These are phyloP conservation scores for Paramecium biaurelia DNA, from an alignment of 73 alveolate species.

Conservation along the genomic window DNA sequence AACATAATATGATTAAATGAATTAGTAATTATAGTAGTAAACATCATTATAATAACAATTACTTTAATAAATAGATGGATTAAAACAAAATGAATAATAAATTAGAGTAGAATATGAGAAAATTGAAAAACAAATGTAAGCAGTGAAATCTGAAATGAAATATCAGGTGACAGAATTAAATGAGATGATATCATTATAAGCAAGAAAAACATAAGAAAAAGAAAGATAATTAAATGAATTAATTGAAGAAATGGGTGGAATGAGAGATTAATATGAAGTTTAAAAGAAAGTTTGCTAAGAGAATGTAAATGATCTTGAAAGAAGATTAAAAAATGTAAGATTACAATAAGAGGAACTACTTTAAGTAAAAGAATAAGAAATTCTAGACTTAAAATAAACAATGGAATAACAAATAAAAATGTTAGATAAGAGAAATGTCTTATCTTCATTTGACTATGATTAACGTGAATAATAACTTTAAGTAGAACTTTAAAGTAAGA, in stretches of 20 bases:
- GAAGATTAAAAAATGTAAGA: conserved; percentile 23
- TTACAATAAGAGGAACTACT: neutral
- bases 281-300: neutral
- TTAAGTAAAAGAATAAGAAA: neutral
- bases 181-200: neutral
- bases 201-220: conserved; percentile 24
- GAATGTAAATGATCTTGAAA: conserved; percentile 31
- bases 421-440: neutral
- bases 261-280: conserved; percentile 39
- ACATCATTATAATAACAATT: neutral
- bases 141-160: neutral
- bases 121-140: neutral
- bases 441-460: neutral
- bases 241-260: conserved; percentile 34
- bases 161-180: neutral
- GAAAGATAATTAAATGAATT: neutral
- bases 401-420: conserved; percentile 39
- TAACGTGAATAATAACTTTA: neutral
- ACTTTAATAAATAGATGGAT: neutral
- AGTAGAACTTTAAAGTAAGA: neutral
- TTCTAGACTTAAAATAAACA: neutral
- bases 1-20: neutral
- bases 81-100: neutral
- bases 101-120: neutral
- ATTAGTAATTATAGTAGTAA: neutral